These are phyloP conservation scores for Magnusiomyces fungicola DNA, from an alignment of 1,139 yeast species.

Conservation along the genomic window DNA sequence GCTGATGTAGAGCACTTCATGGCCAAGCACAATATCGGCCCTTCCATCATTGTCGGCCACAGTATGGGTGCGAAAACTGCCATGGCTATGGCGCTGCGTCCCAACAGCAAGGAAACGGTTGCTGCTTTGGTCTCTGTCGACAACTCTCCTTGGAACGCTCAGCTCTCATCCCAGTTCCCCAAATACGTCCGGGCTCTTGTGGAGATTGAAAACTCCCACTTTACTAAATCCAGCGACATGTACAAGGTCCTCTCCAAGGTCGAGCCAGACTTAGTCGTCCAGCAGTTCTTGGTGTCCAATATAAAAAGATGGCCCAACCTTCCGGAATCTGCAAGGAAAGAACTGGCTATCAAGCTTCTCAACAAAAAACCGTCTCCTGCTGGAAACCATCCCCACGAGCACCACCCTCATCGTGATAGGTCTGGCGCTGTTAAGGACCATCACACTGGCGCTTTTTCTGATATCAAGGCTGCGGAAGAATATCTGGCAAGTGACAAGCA, in stretches of 20 bases:
- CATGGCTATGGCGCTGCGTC: conserved; percentile 78
- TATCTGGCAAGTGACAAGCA: neutral
- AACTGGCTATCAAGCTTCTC: conserved; percentile 17
- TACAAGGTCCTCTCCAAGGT: conserved; percentile 49
- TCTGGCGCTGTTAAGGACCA: neutral
- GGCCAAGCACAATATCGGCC: conserved; percentile 37
- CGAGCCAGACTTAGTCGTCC: conserved; percentile 42
- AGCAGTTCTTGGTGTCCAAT: conserved; percentile 75
- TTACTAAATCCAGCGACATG: conserved; percentile 56
- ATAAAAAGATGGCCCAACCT: conserved; percentile 38
- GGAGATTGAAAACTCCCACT: conserved; percentile 38
- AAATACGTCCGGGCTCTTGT: conserved; percentile 58
- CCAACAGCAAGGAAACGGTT: conserved; percentile 42
- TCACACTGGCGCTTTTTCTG: neutral
- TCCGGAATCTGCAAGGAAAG: conserved; percentile 25
- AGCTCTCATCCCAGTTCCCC: conserved; percentile 55
- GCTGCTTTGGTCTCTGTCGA: conserved; percentile 71
- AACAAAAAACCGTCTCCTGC: conserved; percentile 2
- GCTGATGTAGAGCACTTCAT: conserved; percentile 77
- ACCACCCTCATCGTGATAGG: conserved; percentile 2
- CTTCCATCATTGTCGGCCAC: conserved; percentile 77
- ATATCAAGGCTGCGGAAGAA: neutral
- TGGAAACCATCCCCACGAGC: conserved; percentile 2
- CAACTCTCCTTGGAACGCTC: conserved; percentile 73
- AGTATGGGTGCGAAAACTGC: conserved; percentile 97